phyloP scores from a whole-genome alignment of 2,329 filamentous ascomycete species.

The Pyrenochaeta sp. region DNA sequence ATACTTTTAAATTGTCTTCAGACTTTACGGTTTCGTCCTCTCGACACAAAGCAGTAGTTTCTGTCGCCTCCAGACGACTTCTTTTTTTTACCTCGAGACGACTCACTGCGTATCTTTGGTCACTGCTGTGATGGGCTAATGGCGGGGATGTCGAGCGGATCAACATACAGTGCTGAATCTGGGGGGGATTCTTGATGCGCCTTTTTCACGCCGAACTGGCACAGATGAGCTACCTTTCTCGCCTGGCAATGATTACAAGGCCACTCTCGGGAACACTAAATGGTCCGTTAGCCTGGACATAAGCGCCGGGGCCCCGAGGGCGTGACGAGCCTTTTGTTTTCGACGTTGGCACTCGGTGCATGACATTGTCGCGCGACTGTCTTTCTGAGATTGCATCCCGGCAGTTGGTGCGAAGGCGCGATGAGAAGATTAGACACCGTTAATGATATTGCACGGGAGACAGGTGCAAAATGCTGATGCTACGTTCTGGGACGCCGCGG shows the following conservation, averaged over 20 bases:
- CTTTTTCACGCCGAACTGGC: conserved; percentile 54
- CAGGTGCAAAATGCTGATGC: not conserved
- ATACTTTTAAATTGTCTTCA: conserved; percentile 41
- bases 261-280: conserved; percentile 60
- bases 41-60: conserved; percentile 7
- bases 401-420: not conserved
- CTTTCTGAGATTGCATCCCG: conserved; percentile 35
- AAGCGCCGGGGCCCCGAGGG: conserved; percentile 11
- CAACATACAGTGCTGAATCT: conserved; percentile 30
- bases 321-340: conserved; percentile 58
- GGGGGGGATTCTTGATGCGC: conserved; percentile 22
- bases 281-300: conserved; percentile 21
- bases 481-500: not conserved
- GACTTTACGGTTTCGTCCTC: conserved; percentile 18
- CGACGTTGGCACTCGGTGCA: conserved; percentile 61
- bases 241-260: conserved; percentile 61
- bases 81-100: conserved; percentile 32
- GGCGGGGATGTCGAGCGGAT: not conserved
- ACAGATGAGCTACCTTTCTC: conserved; percentile 59
- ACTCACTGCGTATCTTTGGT: conserved; percentile 18
- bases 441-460: not conserved
- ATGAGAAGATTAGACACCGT: not conserved
- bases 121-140: conserved; percentile 6
- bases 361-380: conserved; percentile 39
- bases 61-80: conserved; percentile 19